Evolutionary conservation across 768 basidiomycete species (phyloP), one percentile per base, ranked within the genome.

Genomic region (Xerocomellus dryophilus): DNA sequence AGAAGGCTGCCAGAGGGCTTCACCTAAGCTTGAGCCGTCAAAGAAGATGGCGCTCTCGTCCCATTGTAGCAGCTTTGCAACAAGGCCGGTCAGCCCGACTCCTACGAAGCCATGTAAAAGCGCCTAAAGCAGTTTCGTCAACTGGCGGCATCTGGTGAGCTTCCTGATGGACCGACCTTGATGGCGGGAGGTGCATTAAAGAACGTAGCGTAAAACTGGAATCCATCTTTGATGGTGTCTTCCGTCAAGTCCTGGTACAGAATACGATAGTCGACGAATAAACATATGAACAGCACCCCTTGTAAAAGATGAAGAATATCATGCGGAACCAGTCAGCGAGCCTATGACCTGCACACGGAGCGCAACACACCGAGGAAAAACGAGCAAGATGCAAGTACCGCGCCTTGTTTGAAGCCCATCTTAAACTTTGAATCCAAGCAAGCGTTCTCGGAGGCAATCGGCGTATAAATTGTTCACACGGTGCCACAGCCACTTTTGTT

Each of bases 41-140:
- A 98, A 98, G 76, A 91, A 94, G 74, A 95, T 80, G 8, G 95
- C 95, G 61, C 89, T 92, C 64, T 97, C 94, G 65, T 86, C 85
- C 92, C 93, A 97, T 57, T 77, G 81, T 70, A 89, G 78, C 53
- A 97, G 76, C 70, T 97, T 98, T 43, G 81, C 79, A 10, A 93
- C 61, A 47, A 93, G 76, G 10, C 86, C 88, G 23, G 86, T 61
- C 34, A 97, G 68, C 11, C 91, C 90, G 17, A 94, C 78, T 17
- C 82, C 87, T 43, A 92, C 80, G 71, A 95, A 84, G 31, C 84
- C 88, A 71, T 98, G 94, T 54, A 97, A 77, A 50, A 96, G 74
- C 0, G 91, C 93, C 92, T 95, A 49, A 2, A 25, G 21, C 5
- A 9, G 35, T 27, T 10, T 29, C 11, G 43, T 60, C 45, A 44